phyloP scores from a whole-genome alignment of 2,329 filamentous ascomycete genomes.

The Ophiocordyceps sinensis region DNA sequence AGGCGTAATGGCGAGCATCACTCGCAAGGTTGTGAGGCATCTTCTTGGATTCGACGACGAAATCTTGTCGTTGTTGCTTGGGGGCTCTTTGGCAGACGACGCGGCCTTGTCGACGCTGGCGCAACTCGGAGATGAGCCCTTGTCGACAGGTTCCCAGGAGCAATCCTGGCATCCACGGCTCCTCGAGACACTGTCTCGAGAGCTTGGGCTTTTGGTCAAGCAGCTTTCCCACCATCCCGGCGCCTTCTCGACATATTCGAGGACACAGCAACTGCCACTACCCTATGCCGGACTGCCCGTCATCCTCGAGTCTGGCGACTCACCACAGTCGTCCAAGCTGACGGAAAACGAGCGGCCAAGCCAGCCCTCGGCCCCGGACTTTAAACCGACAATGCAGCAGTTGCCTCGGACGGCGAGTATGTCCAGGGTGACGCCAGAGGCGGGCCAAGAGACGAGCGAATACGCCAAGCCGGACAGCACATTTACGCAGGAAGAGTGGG shows the following conservation, averaged over 20 bases:
- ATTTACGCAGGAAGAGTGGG: conserved; percentile 74
- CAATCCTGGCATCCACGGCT: conserved; percentile 61
- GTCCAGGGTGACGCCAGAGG: conserved; percentile 13
- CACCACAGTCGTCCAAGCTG: conserved; percentile 13
- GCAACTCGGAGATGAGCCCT: conserved; percentile 14
- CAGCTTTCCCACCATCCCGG: conserved; percentile 70
- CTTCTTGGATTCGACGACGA: conserved; percentile 83
- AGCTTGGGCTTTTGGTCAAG: conserved; percentile 72
- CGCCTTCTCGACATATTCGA: conserved; percentile 71
- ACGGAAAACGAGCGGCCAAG: conserved; percentile 9
- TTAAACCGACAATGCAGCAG: conserved; percentile 31
- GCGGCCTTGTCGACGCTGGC: conserved; percentile 33
- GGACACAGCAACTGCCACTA: conserved; percentile 46
- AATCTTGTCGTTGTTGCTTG: conserved; percentile 73
- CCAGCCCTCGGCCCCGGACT: conserved; percentile 20
- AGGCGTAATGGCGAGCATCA: conserved; percentile 67
- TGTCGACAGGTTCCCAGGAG: conserved; percentile 19
- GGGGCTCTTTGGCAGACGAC: conserved; percentile 53
- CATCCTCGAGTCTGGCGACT: conserved; percentile 36
- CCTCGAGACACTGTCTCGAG: conserved; percentile 70
- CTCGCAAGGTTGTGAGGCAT: conserved; percentile 73
- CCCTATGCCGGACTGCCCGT: conserved; percentile 68
- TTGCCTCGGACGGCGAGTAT: conserved; percentile 21
- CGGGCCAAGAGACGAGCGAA: conserved; percentile 8
- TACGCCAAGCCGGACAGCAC: conserved; percentile 13